Evolutionary conservation across 331 rosid genomes (phyloP).

Genomic region (Quercus tomentella): DNA sequence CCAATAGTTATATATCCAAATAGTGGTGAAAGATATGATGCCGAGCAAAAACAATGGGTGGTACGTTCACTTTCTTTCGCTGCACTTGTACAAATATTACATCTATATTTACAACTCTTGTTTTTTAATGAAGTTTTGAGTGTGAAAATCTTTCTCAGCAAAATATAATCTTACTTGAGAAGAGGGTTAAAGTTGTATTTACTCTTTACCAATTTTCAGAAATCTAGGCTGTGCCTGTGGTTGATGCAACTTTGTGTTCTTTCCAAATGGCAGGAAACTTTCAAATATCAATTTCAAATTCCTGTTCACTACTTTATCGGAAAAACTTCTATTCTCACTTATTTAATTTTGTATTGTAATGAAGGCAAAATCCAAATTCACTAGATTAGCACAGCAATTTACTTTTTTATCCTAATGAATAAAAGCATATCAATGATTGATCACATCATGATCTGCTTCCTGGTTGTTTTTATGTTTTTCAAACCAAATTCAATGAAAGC

Average conservation of each 20-base stretch:
- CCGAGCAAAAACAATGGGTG: constrained; percentile 68
- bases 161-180: neutral
- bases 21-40: constrained; percentile 95
- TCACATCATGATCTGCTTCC: neutral
- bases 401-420: neutral
- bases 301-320: neutral
- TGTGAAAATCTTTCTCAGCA: neutral
- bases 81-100: neutral
- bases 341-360: neutral
- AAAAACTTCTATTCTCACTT: neutral
- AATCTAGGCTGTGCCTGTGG: too few species aligned
- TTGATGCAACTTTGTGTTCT: neutral
- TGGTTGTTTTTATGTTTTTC: neutral
- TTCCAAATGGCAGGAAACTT: neutral
- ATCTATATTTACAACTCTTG: neutral
- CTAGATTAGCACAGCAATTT: neutral
- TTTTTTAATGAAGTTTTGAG: neutral
- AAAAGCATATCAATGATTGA: neutral
- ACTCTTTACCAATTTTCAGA: too few species aligned
- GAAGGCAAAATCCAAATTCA: neutral
- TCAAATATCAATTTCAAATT: neutral
- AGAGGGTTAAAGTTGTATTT: too few species aligned
- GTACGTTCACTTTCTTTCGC: constrained; percentile 52
- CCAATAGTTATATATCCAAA: constrained; percentile 86
- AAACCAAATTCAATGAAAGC: neutral